A percentile compares a stretch with the other conserved stretches of the same genome.
Conservation (phyloP, 495 filamentous ascomycete species). For the Penicillium atrosanguineum region DNA sequence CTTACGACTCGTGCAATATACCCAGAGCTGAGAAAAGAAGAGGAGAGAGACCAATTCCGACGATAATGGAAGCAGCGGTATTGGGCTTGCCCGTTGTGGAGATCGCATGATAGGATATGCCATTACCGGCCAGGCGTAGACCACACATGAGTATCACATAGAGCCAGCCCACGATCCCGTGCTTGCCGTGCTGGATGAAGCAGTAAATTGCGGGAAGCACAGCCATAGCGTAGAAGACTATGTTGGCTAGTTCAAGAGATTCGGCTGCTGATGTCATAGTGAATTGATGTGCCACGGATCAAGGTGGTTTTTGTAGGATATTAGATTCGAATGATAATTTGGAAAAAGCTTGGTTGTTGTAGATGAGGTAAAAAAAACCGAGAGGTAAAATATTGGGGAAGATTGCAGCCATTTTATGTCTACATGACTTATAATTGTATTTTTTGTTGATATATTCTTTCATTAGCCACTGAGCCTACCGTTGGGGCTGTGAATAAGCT, state of each 20-base stretch:
- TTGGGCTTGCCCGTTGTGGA: constrained; percentile 15
- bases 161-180: constrained; percentile 36
- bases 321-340: background rate
- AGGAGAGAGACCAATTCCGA: constrained; percentile 43
- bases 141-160: constrained; percentile 38
- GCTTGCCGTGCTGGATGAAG: constrained; percentile 32
- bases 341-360: background rate
- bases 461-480: no score
- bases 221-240: constrained; percentile 34
- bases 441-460: no score
- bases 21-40: constrained; percentile 35
- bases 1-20: constrained; percentile 42
- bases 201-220: constrained; percentile 32
- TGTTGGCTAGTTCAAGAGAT: constrained; percentile 28
- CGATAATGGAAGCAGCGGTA: constrained; percentile 28
- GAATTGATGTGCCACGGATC: background rate
- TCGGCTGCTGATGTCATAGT: constrained; percentile 13
- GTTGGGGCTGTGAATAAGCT: no score
- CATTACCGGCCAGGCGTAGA: constrained; percentile 35
- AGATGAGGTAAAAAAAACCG: no score
- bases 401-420: no score
- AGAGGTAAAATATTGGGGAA: no score
- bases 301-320: background rate
- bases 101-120: constrained; percentile 25
- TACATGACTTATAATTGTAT: no score